Percentiles rank a stretch among this genome's conserved stretches.
Evolutionary conservation across 2,329 filamentous ascomycete genomes (phyloP).

Genomic region (Lachnellula occidentalis): DNA sequence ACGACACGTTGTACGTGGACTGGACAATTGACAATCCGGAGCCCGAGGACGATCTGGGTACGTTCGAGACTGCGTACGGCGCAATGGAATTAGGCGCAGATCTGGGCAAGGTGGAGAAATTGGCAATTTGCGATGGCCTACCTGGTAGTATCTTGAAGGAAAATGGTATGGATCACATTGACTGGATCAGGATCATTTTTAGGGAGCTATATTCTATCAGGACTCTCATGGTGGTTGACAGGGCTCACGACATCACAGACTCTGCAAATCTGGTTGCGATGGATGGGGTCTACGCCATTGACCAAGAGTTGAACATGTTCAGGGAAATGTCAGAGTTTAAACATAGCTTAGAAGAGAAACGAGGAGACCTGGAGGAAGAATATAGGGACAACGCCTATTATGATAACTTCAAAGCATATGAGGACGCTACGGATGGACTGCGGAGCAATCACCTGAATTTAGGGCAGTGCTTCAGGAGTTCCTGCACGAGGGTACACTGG

Average conservation of each 20-base stretch:
- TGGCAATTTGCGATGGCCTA: not conserved
- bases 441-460: too few species aligned
- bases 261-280: not conserved
- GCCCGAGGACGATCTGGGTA: not conserved
- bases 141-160: too few species aligned
- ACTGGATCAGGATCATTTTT: not conserved
- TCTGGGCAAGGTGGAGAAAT: not conserved
- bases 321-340: not conserved
- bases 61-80: not conserved
- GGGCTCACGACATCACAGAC: not conserved
- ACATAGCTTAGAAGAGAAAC: not conserved
- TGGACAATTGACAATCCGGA: not conserved
- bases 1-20: not conserved
- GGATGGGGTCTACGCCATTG: not conserved
- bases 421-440: too few species aligned
- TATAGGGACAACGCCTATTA: too few species aligned
- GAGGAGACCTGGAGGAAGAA: not conserved
- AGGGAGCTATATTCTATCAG: not conserved
- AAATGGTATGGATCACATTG: not conserved
- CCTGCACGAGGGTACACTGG: too few species aligned
- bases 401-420: too few species aligned
- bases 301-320: not conserved
- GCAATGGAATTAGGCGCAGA: not conserved
- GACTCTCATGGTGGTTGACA: not conserved
- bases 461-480: too few species aligned